Evolutionary conservation across 768 basidiomycete genomes (phyloP).

Genomic region (Collybiopsis luxurians): DNA sequence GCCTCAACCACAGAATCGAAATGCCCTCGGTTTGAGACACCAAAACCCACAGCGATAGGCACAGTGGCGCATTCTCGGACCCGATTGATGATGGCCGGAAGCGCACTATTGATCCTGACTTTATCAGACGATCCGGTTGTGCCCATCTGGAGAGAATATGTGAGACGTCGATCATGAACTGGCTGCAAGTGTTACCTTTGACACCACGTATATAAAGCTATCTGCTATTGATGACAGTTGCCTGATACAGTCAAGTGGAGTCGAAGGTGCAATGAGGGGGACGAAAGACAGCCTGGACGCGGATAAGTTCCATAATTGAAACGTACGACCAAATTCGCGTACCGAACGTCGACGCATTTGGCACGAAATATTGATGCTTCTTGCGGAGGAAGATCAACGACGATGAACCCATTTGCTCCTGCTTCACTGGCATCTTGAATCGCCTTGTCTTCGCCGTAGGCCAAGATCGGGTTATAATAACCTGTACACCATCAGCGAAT

Average conservation of each 20-base stretch:
- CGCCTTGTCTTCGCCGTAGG: conserved; percentile 93
- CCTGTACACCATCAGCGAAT: conserved; percentile 45
- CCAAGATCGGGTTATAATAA: conserved; percentile 95
- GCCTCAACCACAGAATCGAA: conserved; percentile 82
- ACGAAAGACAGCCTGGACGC: conserved; percentile 81
- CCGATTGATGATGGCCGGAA: conserved; percentile 82
- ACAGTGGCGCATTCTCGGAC: conserved; percentile 76
- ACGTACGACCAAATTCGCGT: conserved; percentile 26
- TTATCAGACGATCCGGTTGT: conserved; percentile 90
- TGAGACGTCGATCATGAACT: conserved; percentile 8
- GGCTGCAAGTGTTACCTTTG: conserved; percentile 54
- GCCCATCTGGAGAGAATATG: conserved; percentile 69
- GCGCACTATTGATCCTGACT: conserved; percentile 65
- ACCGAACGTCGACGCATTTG: conserved; percentile 85
- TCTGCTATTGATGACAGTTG: conserved; percentile 94
- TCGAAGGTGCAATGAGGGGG: conserved; percentile 93
- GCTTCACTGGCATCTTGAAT: conserved; percentile 87
- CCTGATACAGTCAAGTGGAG: conserved; percentile 79
- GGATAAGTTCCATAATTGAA: conserved; percentile 4
- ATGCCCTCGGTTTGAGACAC: conserved; percentile 87
- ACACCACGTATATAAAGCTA: conserved; percentile 96
- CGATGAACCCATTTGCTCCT: conserved; percentile 95
- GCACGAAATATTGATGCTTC: conserved; percentile 89
- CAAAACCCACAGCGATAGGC: conserved; percentile 95
- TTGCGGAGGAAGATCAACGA: conserved; percentile 97